Conservation (phyloP, 805 yeast genomes). For the Barnettozyma salicaria region DNA sequence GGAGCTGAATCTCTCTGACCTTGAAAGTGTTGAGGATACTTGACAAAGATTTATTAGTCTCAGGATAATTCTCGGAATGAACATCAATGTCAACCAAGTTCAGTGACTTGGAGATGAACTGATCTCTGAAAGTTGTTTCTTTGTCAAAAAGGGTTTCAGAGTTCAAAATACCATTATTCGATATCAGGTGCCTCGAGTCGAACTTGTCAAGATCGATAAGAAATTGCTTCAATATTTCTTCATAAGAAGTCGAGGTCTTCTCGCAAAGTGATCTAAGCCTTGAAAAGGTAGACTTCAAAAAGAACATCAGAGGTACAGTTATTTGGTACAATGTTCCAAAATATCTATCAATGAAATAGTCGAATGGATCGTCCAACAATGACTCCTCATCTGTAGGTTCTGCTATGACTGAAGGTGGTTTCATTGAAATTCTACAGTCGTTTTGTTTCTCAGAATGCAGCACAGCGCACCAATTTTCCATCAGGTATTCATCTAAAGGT, state of each 20-base stretch:
- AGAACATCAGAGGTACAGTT: slow-evolving; percentile 33
- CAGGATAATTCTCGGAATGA: slow-evolving; percentile 19
- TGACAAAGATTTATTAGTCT: slow-evolving; percentile 25
- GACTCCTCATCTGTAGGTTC: slow-evolving; percentile 16
- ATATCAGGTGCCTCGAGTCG: slow-evolving; percentile 35
- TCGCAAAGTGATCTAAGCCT: slow-evolving; percentile 40
- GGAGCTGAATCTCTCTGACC: slow-evolving; percentile 51
- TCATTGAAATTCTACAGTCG: slow-evolving; percentile 19
- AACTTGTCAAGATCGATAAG: slow-evolving; percentile 33
- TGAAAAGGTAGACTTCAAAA: slow-evolving; percentile 44
- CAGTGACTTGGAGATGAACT: slow-evolving; percentile 24
- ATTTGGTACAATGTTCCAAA: slow-evolving; percentile 31
- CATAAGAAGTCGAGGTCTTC: slow-evolving; percentile 20
- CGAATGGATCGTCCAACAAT: slow-evolving; percentile 23
- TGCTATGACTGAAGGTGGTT: slow-evolving; percentile 22
- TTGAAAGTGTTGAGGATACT: slow-evolving; percentile 38
- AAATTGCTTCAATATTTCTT: slow-evolving; percentile 27
- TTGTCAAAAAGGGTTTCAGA: slow-evolving; percentile 20
- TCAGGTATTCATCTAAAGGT: neutral
- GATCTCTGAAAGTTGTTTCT: slow-evolving; percentile 27
- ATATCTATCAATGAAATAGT: slow-evolving; percentile 28
- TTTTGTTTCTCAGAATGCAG: slow-evolving; percentile 8
- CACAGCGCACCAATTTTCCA: slow-evolving; percentile 1
- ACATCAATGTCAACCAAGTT: slow-evolving; percentile 24
- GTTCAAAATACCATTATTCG: slow-evolving; percentile 27